A percentile compares a stretch with the other conserved stretches of the same genome.
These are phyloP conservation scores for Aspergillus sclerotiicarbonarius DNA, from an alignment of 495 filamentous ascomycete species.

Conservation along the genomic window DNA sequence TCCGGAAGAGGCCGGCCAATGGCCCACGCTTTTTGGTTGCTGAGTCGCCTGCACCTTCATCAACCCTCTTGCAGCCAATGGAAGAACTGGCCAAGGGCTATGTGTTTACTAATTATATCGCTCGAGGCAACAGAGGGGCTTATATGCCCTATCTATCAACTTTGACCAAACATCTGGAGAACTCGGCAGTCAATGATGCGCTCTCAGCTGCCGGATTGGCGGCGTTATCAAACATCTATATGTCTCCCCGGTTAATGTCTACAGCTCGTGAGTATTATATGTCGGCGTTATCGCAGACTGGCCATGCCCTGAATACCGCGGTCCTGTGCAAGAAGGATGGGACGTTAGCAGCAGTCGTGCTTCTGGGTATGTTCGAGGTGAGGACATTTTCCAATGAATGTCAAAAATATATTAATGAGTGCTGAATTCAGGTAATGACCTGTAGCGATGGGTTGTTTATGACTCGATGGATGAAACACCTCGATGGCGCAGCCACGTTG, in stretches of 20 bases:
- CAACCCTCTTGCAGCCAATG: no score
- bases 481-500: constrained; percentile 15
- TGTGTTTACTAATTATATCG: background rate
- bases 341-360: constrained; percentile 15
- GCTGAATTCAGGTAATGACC: constrained; percentile 10
- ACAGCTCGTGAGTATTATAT: constrained; percentile 17
- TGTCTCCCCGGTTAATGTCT: constrained; percentile 17
- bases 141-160: constrained; percentile 13
- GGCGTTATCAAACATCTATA: constrained; percentile 17
- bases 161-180: constrained; percentile 3
- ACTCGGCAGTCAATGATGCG: constrained; percentile 13
- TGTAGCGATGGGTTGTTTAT: constrained; percentile 16
- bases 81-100: background rate
- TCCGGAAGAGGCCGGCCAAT: background rate
- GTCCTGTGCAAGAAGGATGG: constrained; percentile 13
- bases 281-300: constrained; percentile 17
- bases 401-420: background rate
- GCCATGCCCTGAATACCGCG: constrained; percentile 8
- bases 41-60: background rate
- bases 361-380: constrained; percentile 18
- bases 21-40: background rate
- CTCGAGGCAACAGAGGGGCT: background rate
- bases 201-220: constrained; percentile 18
- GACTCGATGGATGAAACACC: constrained; percentile 21
- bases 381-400: no score